phyloP scores from a whole-genome alignment of 2,329 filamentous ascomycete genomes.

The Ilyonectria destructans region DNA sequence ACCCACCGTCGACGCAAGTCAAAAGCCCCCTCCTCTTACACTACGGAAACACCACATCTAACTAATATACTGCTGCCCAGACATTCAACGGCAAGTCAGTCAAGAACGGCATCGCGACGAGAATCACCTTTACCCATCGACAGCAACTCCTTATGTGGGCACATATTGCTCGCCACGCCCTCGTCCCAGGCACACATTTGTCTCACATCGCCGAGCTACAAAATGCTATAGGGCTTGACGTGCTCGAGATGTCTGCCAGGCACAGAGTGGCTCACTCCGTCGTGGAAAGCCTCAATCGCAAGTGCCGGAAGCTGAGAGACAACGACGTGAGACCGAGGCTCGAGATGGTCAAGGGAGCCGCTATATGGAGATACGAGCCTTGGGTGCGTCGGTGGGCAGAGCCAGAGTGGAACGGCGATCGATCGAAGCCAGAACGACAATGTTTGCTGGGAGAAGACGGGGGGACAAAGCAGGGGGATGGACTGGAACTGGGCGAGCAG shows the following conservation, averaged over 20 bases:
- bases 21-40: not conserved
- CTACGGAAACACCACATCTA: not conserved
- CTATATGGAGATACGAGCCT: not conserved
- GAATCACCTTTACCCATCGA: not conserved
- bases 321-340: not conserved
- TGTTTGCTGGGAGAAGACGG: not conserved
- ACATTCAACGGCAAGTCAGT: not conserved
- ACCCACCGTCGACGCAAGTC: not conserved
- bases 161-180: not conserved
- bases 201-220: not conserved
- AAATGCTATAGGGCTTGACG: not conserved
- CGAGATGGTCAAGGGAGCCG: not conserved
- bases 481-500: too few species aligned
- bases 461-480: not conserved
- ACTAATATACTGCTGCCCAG: not conserved
- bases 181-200: not conserved
- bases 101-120: not conserved
- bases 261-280: not conserved
- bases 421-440: not conserved
- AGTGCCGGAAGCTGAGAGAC: not conserved
- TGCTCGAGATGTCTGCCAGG: not conserved
- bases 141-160: not conserved
- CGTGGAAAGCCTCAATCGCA: not conserved
- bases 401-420: not conserved
- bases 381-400: not conserved